Evolutionary conservation across 164 flowering plant genomes (phyloP), one percentile per base, ranked within the genome.

Genomic region (Dillenia turbinata): DNA sequence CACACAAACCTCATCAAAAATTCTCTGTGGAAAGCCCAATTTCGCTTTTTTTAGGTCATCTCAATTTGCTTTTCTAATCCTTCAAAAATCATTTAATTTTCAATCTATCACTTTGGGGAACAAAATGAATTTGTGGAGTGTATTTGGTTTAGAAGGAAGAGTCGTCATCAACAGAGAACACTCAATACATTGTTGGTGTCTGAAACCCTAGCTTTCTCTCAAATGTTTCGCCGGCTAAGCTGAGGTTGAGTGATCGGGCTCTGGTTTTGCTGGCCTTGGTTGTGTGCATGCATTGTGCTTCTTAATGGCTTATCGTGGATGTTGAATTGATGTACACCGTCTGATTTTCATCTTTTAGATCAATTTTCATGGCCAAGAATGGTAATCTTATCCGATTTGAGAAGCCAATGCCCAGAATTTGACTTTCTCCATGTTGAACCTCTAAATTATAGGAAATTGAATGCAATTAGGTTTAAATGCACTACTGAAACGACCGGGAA

Each of bases 261-360:
- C 86, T 82, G 74, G 74, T 82, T 82, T 81, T 90, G 43, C 57
- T 86, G 63, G 69, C 89, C 15, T 90, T 90, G 76, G 75, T 88
- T 62, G 86, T 84, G 64, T 82, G 86, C 84, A 79, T 88, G 97
- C 85, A 75, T 33, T 50, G 49, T 22, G 56, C 44, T 10, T 15
- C 5, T 17, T 17, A 19, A 15, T 48, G 24, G 53, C 33, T 19
- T 24, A 16, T 12, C 9, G 12, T 12, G 47, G 51, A 22, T 40
- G 40, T 48, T 46, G 10, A 9, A 44, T 15, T 61, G 17, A 26
- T 19, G 12, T 63, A 45, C 11, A 19, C 14, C 9, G 10, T 54
- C 26, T 50, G 15, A 12, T 43, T 13, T 7, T 44, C 45, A 43
- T 44, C 8, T 11, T 44, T 24, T n/a, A 10, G 47, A 6, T 44